Evolutionary conservation across 176 grass and related monocot species (phyloP), one percentile per base, ranked within the genome.

Genomic region (Eragrostis nindensis): DNA sequence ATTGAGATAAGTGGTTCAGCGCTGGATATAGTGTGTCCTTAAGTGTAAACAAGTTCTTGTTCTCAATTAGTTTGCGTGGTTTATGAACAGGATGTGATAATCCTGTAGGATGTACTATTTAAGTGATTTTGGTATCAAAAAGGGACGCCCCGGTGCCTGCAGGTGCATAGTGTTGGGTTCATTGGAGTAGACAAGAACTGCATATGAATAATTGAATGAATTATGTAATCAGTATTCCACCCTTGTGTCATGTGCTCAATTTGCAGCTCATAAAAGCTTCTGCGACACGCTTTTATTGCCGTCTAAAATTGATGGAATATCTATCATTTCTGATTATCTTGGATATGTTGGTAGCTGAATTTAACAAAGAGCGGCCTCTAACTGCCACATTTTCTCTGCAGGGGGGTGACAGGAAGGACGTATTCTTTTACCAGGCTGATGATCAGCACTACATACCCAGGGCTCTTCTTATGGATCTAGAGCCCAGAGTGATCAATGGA

Each of bases 341-440:
- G 15, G 62, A 50, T 59, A 45, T 82, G 55, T 8, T 59, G 41
- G 49, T 24, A 30, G 11, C 46, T 84, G 36, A 24, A 66, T 84
- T 80, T 71, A 56, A 22, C 64, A 17, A 44, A 59, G 55, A 64
- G 27, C 0, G 3, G 36, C 4, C 14, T 62, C 17, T 78, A 59
- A 68, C 44, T 1, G 39, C 21, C 67, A 24, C 54, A 65, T 11
- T 94, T 59, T 74, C 66, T 74, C 49, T 86, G 38, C 90, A 99
- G 97, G 97, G 97, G 44, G 97, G 97, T 40, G 97, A 99, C 65
- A 95, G 97, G 86, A 99, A 99, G 80, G 97, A 99, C 24, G 97
- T 99, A 18, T 99, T 99, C 85, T 99, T 99, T 78, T 99, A 99
- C 83, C 97, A 99, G 86, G 97, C 97, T 14, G 93, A 99, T 84